phyloP scores from a whole-genome alignment of 2,329 filamentous ascomycete species.

The Penicillium janthinellum region DNA sequence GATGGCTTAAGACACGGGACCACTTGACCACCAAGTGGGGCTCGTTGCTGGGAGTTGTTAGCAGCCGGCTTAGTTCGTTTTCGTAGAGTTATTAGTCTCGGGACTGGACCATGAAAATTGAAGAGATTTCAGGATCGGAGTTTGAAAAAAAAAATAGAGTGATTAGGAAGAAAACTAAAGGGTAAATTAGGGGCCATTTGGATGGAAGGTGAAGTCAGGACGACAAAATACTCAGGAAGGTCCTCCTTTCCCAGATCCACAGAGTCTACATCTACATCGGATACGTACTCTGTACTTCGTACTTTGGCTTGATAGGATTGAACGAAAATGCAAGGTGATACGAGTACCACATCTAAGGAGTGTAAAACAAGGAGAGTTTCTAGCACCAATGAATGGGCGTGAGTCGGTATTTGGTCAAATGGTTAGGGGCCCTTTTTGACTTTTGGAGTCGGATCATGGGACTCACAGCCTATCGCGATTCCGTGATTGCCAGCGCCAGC shows the following conservation, averaged over 20 bases:
- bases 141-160: not conserved
- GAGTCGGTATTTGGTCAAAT: not conserved
- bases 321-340: not conserved
- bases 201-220: not conserved
- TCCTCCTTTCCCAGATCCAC: not conserved
- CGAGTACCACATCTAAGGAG: not conserved
- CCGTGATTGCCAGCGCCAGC: not conserved
- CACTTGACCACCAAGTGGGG: constrained; percentile 19
- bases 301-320: not conserved
- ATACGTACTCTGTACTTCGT: not conserved
- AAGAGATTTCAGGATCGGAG: not conserved
- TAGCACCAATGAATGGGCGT: not conserved
- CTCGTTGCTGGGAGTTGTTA: constrained; percentile 3
- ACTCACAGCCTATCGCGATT: constrained; percentile 4
- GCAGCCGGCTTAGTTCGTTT: not conserved
- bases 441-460: constrained; percentile 15
- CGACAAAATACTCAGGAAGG: not conserved
- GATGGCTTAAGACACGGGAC: constrained; percentile 24
- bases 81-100: constrained; percentile 6
- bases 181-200: constrained; percentile 24
- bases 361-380: not conserved
- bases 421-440: not conserved
- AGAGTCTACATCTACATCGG: not conserved
- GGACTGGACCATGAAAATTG: constrained; percentile 4
- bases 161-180: constrained; percentile 9